Evolutionary conservation across 495 filamentous ascomycete species (phyloP), one percentile per base, ranked within the genome.

Genomic region (Penicillium macrosclerotiorum): DNA sequence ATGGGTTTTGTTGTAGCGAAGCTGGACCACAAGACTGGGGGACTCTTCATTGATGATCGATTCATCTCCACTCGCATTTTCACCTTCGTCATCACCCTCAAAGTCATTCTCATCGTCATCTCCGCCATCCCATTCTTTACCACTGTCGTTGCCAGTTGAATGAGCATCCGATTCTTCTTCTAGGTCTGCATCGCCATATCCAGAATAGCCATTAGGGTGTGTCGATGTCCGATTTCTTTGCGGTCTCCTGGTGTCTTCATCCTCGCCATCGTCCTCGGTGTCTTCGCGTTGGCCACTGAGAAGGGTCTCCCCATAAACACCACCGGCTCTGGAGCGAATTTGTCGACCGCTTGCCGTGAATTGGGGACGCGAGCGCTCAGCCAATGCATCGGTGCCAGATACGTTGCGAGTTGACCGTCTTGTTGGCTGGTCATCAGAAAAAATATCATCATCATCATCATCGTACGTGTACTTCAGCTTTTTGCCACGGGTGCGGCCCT

Each of bases 381-480:
- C 80, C 0, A 89, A 84, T 2, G 88, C 88, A 44, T 78, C 79
- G 14, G 82, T 74, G 3, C 82, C 78, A 3, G 89, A 89, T 1
- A 55, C 52, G 55, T 87, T 84, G 14, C 90, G 78, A 8, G 80
- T 81, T 1, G 90, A 95, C 27, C 87, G 80, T 41, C 89, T 78
- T 12, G 77, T 71, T 4, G 71, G 65, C 16, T 79, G 72, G 18
- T 80, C 83, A 60, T 95, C 89, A 2, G 87, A 88, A 39, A 80
- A 77, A 26, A 86, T 83, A 14, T 84, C 85, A 54, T 94, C 89
- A 29, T 95, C 89, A 29, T 95, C 90, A 31, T 95, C 90, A 0
- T 90, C 95, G 61, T 87, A 97, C 0, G 90, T 96, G 51, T 97
- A 98, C 61, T 88, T 94, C 65, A 95, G 85, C 33, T 90, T 85